Base-by-base conservation (phyloP, 225 moss, liverwort and hornwort species). In the Marchantia paleacea region DNA sequence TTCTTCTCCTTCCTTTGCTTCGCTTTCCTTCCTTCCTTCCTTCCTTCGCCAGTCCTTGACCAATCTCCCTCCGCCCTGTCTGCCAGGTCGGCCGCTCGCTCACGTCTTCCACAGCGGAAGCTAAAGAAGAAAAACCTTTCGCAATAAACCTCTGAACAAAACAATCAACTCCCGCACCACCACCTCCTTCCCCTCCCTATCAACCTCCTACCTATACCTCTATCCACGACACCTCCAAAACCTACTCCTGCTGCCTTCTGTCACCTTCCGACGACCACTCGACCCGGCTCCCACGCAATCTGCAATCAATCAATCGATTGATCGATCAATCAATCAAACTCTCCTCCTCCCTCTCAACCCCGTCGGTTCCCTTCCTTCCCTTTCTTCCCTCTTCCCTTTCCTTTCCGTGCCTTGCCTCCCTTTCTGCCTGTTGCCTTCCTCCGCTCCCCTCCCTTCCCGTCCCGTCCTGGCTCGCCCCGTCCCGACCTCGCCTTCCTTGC, bases 181-280 rank as follows among this genome's bases (percentile, higher is more conserved):
- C 66, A 22, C 22, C 57, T 55, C 75, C 57, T 25, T 22, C 3
- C n/a, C 61, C 61, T 62, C 61, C 61, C 72, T 51, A 50, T 10
- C 51, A 55, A 58, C 1, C 57, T 30, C 75, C n/a, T 39, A 28
- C n/a, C 39, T 28, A 54, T 55, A 55, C 14, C 57, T 75, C 20
- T 57, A 75, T 72, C 71, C 71, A 22, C 18, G 10, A 50, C 49
- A 70, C 20, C 72, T 72, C 72, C 72, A 52, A 39, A 72, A 72
- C 31, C 47, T 54, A 29, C 54, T 74, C 55, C 74, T 55, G 54
- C 54, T 51, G 2, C 51, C 67, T 48, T 0, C 39, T 47, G 30
- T 31, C 7, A 73, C 18, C 7, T 22, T 51, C 22, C 12, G 72
- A 73, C 1, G 65, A 65, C 65, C 10, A 73, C 72, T 3, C 50